Percentiles rank a stretch among this genome's conserved stretches.
Evolutionary conservation across 1,139 yeast genomes (phyloP).

Genomic region (Geotrichum klebahnii): DNA sequence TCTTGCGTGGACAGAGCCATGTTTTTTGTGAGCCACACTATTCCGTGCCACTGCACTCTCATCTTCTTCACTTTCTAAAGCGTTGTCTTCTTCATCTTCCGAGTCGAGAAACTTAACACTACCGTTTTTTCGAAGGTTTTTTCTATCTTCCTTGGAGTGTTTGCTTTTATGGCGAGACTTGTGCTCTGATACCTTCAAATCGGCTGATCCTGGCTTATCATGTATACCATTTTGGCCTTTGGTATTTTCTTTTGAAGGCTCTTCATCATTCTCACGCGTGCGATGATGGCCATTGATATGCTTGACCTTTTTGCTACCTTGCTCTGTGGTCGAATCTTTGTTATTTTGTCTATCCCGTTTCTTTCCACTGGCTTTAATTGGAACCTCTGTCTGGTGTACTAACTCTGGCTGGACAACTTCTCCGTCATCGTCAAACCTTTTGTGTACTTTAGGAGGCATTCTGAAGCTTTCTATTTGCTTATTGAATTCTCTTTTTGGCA

Average conservation of each 20-base stretch:
- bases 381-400: neutral
- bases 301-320: constrained; percentile 2
- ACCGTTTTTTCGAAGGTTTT: constrained; percentile 10
- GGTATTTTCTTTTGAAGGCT: neutral
- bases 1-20: constrained; percentile 3
- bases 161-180: neutral
- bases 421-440: constrained; percentile 29
- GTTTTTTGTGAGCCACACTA: constrained; percentile 2
- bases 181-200: neutral
- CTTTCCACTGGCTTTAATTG: neutral
- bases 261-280: neutral
- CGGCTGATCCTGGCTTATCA: neutral
- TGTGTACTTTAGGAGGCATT: constrained; percentile 33
- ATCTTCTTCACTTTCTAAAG: constrained; percentile 24
- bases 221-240: neutral
- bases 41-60: constrained; percentile 28
- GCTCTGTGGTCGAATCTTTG: constrained; percentile 23
- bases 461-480: too few relatives aligned
- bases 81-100: constrained; percentile 40
- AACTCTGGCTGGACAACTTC: constrained; percentile 1
- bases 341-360: constrained; percentile 14
- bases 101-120: constrained; percentile 31
- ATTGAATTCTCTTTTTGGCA: too few relatives aligned
- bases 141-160: neutral
- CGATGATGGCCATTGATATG: neutral